Conservation (phyloP, 163 green algal species). For the Scenedesmus sp. region DNA sequence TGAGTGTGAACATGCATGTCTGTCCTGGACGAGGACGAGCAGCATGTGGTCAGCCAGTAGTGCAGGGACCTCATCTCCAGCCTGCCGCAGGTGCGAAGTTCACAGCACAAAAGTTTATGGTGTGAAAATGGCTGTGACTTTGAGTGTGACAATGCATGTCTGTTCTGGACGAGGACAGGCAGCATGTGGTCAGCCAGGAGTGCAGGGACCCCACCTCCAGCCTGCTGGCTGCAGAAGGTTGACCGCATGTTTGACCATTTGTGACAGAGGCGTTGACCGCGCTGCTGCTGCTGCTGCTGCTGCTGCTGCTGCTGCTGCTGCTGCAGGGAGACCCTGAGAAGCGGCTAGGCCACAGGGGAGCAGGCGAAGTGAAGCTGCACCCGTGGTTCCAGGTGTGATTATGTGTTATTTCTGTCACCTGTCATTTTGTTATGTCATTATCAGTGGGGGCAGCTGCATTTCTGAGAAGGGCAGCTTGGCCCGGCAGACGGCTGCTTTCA, state of each 20-base stretch:
- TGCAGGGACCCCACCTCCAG: background rate
- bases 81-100: slow-evolving; percentile 60
- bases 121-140: background rate
- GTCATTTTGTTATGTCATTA: background rate
- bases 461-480: slow-evolving; percentile 78
- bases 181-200: background rate
- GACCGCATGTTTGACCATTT: background rate
- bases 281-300: background rate
- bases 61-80: slow-evolving; percentile 76
- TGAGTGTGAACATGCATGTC: slow-evolving; percentile 51
- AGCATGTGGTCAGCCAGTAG: background rate
- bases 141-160: background rate
- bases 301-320: background rate
- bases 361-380: slow-evolving; percentile 86
- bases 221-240: background rate
- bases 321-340: slow-evolving; percentile 52
- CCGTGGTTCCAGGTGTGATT: slow-evolving; percentile 78
- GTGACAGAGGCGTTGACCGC: background rate
- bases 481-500: slow-evolving; percentile 81
- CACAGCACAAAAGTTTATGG: too few species aligned
- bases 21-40: background rate
- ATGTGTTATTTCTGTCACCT: background rate
- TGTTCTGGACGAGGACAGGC: background rate
- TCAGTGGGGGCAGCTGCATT: too few species aligned
- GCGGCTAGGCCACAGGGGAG: slow-evolving; percentile 81